Conservation (phyloP, 2,329 filamentous ascomycete genomes). For the Calonectria henricotiae region DNA sequence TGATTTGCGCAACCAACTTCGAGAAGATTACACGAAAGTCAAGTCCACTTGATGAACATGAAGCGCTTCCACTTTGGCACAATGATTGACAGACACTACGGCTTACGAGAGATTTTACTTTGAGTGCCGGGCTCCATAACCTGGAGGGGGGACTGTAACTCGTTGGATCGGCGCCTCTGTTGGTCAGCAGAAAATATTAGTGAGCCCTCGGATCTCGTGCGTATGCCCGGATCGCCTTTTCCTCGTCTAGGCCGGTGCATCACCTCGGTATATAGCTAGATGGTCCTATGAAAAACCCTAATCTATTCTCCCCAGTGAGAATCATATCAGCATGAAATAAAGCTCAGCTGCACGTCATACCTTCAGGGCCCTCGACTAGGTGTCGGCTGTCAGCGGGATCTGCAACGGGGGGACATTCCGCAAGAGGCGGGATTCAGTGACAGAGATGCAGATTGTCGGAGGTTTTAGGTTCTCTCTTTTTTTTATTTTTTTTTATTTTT, state of each 20-base stretch:
- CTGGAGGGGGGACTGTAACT: neutral
- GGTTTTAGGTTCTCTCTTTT: no score
- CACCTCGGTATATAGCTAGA: slow-evolving; percentile 1
- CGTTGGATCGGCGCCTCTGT: neutral
- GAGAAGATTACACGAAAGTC: neutral
- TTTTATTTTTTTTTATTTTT: neutral
- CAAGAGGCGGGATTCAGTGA: slow-evolving; percentile 1
- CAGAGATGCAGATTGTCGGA: neutral
- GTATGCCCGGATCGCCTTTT: neutral
- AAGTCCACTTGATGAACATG: neutral
- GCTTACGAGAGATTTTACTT: slow-evolving; percentile 28
- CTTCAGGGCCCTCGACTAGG: neutral
- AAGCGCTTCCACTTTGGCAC: neutral
- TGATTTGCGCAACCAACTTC: neutral
- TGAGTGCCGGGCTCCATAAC: neutral
- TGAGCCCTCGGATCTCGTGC: slow-evolving; percentile 6
- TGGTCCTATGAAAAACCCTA: slow-evolving; percentile 6
- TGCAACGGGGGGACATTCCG: slow-evolving; percentile 8
- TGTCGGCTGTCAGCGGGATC: slow-evolving; percentile 18
- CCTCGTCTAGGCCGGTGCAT: neutral
- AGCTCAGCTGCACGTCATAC: slow-evolving; percentile 16
- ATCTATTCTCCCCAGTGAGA: neutral
- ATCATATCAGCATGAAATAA: slow-evolving; percentile 7
- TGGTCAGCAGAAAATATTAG: neutral
- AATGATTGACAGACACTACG: neutral